A percentile compares a stretch with the other conserved stretches of the same genome.
Conservation (phyloP, 2,329 filamentous ascomycete species). For the Fusarium pilosicola region DNA sequence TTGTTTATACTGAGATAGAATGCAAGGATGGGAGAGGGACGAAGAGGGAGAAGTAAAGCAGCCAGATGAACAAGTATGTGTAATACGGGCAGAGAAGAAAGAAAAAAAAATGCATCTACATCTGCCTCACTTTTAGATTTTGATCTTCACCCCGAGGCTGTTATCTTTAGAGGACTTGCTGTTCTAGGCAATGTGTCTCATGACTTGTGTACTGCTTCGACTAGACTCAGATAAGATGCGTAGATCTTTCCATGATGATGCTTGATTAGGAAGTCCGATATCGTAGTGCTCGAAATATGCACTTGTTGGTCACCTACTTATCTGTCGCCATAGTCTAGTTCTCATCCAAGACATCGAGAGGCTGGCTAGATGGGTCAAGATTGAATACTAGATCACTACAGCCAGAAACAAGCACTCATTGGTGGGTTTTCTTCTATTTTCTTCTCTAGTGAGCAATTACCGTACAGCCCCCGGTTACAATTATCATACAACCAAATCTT, state of each 20-base stretch:
- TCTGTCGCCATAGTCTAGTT: not conserved
- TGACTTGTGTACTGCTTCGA: slow-evolving; percentile 8
- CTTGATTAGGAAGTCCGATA: slow-evolving; percentile 16
- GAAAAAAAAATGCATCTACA: not conserved
- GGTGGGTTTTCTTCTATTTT: not conserved
- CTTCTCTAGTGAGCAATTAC: not conserved
- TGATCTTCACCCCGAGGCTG: not conserved
- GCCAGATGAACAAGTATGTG: not conserved
- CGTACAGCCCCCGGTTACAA: slow-evolving; percentile 1
- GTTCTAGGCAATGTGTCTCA: slow-evolving; percentile 20
- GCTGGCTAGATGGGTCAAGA: not conserved
- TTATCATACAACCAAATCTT: not conserved
- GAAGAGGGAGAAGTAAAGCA: not conserved
- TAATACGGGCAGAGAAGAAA: not conserved
- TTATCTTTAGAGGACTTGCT: not conserved
- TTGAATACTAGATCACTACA: not conserved
- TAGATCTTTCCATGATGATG: not conserved
- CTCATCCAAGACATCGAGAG: not conserved
- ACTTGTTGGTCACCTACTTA: not conserved
- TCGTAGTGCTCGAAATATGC: not conserved
- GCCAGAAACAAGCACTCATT: not conserved
- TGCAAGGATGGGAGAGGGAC: not conserved
- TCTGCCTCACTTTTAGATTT: not conserved
- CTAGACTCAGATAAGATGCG: not conserved
- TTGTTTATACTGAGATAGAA: not conserved